phyloP scores from a whole-genome alignment of 2,329 filamentous ascomycete genomes.

The Thelonectria olida region DNA sequence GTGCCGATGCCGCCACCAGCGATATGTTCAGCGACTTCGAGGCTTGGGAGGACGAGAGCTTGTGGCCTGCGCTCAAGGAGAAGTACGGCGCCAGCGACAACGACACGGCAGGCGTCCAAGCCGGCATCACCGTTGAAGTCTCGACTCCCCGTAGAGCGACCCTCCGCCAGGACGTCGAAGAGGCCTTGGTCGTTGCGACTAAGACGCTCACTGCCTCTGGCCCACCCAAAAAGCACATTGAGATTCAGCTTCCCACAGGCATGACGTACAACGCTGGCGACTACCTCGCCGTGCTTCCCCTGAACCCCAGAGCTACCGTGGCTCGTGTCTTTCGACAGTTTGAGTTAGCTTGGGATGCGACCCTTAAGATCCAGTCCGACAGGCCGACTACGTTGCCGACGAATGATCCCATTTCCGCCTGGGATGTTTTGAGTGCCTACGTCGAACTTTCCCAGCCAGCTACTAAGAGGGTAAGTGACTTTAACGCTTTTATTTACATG shows the following conservation, averaged over 20 bases:
- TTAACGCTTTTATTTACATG: background rate
- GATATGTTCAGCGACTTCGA: constrained; percentile 77
- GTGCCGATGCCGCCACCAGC: constrained; percentile 67
- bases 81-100: constrained; percentile 43
- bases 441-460: constrained; percentile 79
- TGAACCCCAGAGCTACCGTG: constrained; percentile 72
- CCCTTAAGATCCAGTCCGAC: constrained; percentile 67
- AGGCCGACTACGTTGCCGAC: constrained; percentile 64
- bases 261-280: constrained; percentile 77
- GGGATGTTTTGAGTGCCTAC: constrained; percentile 73
- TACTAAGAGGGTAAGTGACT: constrained; percentile 66
- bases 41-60: constrained; percentile 68
- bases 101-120: constrained; percentile 12
- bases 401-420: constrained; percentile 65
- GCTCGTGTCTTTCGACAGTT: constrained; percentile 72
- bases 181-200: constrained; percentile 33
- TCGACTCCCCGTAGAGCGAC: constrained; percentile 35
- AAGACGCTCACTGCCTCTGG: constrained; percentile 35
- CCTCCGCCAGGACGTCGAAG: constrained; percentile 37
- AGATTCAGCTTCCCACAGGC: constrained; percentile 72
- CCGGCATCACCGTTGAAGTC: constrained; percentile 32
- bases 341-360: constrained; percentile 73
- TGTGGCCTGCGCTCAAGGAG: constrained; percentile 60
- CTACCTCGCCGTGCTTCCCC: constrained; percentile 77
- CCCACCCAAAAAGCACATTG: constrained; percentile 68